These are phyloP conservation scores for Vararia minispora DNA, from an alignment of 768 basidiomycete genomes.

Conservation along the genomic window DNA sequence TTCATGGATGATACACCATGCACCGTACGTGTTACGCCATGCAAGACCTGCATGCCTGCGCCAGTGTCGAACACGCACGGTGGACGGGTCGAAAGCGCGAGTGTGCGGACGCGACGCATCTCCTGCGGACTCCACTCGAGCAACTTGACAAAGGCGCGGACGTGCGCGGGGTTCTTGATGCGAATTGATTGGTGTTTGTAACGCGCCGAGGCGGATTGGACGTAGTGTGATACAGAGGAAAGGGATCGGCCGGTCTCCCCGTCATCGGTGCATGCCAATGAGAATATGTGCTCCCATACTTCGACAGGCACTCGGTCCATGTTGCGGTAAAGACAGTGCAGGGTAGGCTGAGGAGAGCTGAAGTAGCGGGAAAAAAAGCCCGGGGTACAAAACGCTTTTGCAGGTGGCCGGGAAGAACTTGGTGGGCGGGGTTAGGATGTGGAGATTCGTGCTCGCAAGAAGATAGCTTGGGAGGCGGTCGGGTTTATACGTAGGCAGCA, in stretches of 20 bases:
- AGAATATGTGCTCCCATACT: constrained; percentile 21
- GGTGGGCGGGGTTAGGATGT: too few relatives aligned
- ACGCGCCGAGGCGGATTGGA: constrained; percentile 18
- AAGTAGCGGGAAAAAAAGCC: too few relatives aligned
- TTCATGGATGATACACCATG: too few relatives aligned
- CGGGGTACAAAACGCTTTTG: too few relatives aligned
- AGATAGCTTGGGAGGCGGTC: too few relatives aligned
- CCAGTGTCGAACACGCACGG: background rate
- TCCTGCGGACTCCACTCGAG: constrained; percentile 15
- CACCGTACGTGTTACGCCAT: too few relatives aligned
- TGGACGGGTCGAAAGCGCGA: constrained; percentile 18
- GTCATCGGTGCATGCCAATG: constrained; percentile 25
- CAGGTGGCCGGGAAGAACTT: too few relatives aligned
- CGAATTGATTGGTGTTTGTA: constrained; percentile 22
- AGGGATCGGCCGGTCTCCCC: constrained; percentile 26
- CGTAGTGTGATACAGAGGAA: constrained; percentile 24
- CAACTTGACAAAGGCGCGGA: constrained; percentile 18
- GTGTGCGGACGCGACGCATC: constrained; percentile 19
- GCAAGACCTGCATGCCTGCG: too few relatives aligned
- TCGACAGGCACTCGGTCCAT: constrained; percentile 18
- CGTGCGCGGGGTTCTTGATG: constrained; percentile 17
- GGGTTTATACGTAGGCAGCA: too few relatives aligned
- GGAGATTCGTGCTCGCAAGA: too few relatives aligned
- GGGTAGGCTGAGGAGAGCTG: too few relatives aligned
- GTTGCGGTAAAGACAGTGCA: background rate